Evolutionary conservation across 2,329 filamentous ascomycete species (phyloP).

Genomic region (Fusarium pseudocircinatum): DNA sequence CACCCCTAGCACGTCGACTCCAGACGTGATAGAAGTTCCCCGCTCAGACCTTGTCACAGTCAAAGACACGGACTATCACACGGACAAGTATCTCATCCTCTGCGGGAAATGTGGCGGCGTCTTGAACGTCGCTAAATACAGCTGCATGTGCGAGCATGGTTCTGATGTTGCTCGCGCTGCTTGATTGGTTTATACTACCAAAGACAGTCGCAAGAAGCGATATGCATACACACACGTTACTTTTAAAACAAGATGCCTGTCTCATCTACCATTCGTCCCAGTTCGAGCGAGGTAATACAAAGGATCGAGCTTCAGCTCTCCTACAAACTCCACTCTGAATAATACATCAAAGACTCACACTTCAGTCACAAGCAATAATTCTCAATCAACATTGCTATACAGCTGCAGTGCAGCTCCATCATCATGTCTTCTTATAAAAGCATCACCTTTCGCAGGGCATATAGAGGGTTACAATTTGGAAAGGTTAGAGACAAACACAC

Average conservation of each 20-base stretch:
- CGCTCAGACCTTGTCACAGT: conserved; percentile 14
- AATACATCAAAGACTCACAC: neutral
- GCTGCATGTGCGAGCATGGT: conserved; percentile 13
- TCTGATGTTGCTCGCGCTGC: conserved; percentile 22
- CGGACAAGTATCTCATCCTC: conserved; percentile 9
- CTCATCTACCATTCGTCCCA: neutral
- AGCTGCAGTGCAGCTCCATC: neutral
- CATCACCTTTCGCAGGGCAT: neutral
- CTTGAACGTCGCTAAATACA: conserved; percentile 10
- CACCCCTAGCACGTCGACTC: neutral
- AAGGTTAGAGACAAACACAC: neutral
- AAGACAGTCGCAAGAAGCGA: no score
- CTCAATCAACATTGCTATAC: neutral
- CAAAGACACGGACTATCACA: conserved; percentile 13
- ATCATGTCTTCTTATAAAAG: neutral
- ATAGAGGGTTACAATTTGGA: neutral
- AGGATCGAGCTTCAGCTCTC: neutral
- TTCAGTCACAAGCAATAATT: neutral
- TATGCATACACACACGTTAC: no score
- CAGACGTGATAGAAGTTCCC: conserved; percentile 19
- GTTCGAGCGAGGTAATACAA: neutral
- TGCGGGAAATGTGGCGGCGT: conserved; percentile 25
- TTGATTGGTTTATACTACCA: neutral
- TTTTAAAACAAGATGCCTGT: neutral
- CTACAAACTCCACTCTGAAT: neutral